Conservation (phyloP, 2,329 filamentous ascomycete species). For the Paracoccidioides brasiliensis region DNA sequence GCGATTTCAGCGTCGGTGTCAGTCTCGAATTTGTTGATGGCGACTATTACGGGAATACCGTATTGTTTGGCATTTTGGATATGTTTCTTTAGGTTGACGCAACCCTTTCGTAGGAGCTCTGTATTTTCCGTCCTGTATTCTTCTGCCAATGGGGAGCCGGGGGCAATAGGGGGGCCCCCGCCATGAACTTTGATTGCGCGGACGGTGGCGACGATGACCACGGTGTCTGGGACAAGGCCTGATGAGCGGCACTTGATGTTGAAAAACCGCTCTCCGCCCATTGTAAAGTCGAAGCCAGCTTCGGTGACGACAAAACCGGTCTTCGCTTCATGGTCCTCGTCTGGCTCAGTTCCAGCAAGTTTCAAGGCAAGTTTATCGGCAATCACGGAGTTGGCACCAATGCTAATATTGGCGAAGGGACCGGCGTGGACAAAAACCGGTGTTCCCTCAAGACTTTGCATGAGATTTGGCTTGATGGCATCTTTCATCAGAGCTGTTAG, state of each 20-base stretch:
- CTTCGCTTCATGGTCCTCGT: slow-evolving; percentile 72
- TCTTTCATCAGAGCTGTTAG: slow-evolving; percentile 93
- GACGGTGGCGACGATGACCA: slow-evolving; percentile 90
- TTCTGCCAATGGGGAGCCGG: slow-evolving; percentile 69
- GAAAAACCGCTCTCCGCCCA: slow-evolving; percentile 99
- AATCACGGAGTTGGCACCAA: slow-evolving; percentile 88
- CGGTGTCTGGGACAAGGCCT: slow-evolving; percentile 80
- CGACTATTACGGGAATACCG: slow-evolving; percentile 86
- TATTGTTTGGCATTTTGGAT: slow-evolving; percentile 81
- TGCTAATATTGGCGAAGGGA: slow-evolving; percentile 96
- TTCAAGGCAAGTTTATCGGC: slow-evolving; percentile 94
- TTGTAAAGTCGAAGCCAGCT: slow-evolving; percentile 97
- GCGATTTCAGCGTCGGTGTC: slow-evolving; percentile 87
- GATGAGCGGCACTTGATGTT: slow-evolving; percentile 99
- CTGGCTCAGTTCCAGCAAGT: slow-evolving; percentile 83
- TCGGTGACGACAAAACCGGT: slow-evolving; percentile 91
- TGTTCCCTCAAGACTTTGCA: slow-evolving; percentile 95
- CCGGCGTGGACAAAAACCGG: slow-evolving; percentile 96
- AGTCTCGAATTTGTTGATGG: slow-evolving; percentile 91
- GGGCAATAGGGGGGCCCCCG: slow-evolving; percentile 83
- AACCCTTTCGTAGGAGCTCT: slow-evolving; percentile 77
- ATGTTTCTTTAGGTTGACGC: slow-evolving; percentile 90
- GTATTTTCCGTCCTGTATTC: slow-evolving; percentile 91
- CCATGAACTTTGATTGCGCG: slow-evolving; percentile 95
- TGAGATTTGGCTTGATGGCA: slow-evolving; percentile 96